Evolutionary conservation across 257 asterid species (phyloP).

Genomic region (Solanum medicagineum): DNA sequence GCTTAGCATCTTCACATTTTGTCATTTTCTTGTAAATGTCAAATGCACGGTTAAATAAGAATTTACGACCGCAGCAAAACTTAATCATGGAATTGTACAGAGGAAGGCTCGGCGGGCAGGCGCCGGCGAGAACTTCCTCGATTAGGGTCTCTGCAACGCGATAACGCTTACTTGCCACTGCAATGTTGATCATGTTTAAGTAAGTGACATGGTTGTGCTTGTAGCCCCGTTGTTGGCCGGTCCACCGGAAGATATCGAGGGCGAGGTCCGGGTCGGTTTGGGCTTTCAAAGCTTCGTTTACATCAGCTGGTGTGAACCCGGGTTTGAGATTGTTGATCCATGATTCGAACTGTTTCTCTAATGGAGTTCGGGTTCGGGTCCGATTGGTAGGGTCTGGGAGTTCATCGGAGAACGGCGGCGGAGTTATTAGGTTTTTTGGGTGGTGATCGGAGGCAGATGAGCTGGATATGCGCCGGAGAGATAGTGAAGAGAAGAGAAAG

Average conservation of each 20-base stretch:
- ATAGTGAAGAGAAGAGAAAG: constrained; percentile 18
- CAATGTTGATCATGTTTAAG: constrained; percentile 52
- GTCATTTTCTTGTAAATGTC: constrained; percentile 79
- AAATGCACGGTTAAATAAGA: constrained; percentile 67
- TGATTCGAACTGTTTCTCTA: constrained; percentile 65
- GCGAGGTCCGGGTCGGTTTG: constrained; percentile 88
- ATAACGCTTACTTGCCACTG: constrained; percentile 59
- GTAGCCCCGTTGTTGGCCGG: constrained; percentile 81
- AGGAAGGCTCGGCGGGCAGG: constrained; percentile 49
- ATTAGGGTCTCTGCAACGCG: constrained; percentile 53
- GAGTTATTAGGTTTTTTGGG: neutral
- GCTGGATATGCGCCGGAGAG: constrained; percentile 27
- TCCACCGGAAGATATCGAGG: constrained; percentile 94
- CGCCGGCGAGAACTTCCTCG: constrained; percentile 82
- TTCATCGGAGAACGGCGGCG: constrained; percentile 8
- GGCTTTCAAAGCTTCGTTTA: constrained; percentile 43
- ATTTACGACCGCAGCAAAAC: constrained; percentile 66
- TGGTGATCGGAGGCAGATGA: neutral
- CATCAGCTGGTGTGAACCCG: constrained; percentile 79
- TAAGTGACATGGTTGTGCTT: constrained; percentile 62
- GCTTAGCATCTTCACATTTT: constrained; percentile 52
- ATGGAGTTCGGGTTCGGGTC: constrained; percentile 49
- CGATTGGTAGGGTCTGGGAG: constrained; percentile 2
- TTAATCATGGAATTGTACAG: constrained; percentile 77
- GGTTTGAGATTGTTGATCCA: constrained; percentile 67